Evolutionary conservation across 768 basidiomycete genomes (phyloP).

Genomic region (Tylopilus vinaceipallidus): DNA sequence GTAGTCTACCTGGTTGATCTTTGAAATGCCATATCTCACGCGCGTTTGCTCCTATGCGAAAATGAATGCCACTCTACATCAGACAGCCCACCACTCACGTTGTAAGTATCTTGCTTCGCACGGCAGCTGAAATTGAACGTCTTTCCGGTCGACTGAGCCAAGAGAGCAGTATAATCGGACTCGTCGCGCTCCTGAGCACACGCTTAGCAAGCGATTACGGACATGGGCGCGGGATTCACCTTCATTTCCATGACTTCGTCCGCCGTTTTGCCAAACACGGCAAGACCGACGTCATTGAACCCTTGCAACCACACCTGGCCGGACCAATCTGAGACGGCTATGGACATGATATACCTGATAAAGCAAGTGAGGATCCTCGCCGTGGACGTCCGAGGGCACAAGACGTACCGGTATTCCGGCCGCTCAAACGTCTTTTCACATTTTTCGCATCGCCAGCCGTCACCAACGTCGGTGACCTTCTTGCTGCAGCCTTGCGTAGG

Average conservation of each 20-base stretch:
- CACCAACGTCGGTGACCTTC: conserved; percentile 73
- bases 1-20: conserved; percentile 65
- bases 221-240: conserved; percentile 35
- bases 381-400: background rate
- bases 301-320: conserved; percentile 91
- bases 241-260: conserved; percentile 75
- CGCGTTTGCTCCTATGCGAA: conserved; percentile 68
- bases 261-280: conserved; percentile 74
- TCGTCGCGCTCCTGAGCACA: conserved; percentile 56
- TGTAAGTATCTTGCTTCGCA: conserved; percentile 84
- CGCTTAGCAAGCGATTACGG: background rate
- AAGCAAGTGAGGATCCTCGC: conserved; percentile 1
- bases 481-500: conserved; percentile 79
- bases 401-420: conserved; percentile 77
- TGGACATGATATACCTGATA: conserved; percentile 70
- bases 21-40: conserved; percentile 79
- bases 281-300: conserved; percentile 88
- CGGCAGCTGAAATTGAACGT: conserved; percentile 82
- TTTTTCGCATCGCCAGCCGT: conserved; percentile 91
- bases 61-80: background rate
- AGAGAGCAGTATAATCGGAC: conserved; percentile 49
- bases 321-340: conserved; percentile 89
- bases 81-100: conserved; percentile 49
- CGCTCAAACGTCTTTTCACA: conserved; percentile 68
- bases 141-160: conserved; percentile 65